phyloP scores from a whole-genome alignment of 2,329 filamentous ascomycete genomes.

The Venturia carpophila region DNA sequence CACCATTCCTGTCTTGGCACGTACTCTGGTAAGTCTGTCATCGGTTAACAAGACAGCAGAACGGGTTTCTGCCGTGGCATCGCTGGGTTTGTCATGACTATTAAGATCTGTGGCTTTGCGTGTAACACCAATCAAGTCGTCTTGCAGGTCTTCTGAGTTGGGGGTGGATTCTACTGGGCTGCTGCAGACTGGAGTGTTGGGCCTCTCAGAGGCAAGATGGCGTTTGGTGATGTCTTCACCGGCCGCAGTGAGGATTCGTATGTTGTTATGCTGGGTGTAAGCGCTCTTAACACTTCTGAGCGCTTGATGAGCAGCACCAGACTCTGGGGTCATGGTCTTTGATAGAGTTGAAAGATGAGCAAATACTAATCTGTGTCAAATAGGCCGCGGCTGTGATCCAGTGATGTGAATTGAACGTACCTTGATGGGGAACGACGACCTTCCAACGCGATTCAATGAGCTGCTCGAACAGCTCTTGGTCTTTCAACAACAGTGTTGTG shows the following conservation, averaged over 20 bases:
- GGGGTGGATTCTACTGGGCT: neutral
- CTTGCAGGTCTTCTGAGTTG: neutral
- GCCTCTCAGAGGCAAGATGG: neutral
- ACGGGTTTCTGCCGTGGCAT: neutral
- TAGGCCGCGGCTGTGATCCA: too few relatives aligned
- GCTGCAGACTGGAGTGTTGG: neutral
- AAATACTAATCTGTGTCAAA: too few relatives aligned
- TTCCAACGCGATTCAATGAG: conserved; percentile 4
- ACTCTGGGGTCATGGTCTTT: neutral
- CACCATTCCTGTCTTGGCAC: neutral
- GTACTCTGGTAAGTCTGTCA: neutral
- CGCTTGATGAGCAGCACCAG: neutral
- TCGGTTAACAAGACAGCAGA: conserved; percentile 14
- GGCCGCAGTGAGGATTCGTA: conserved; percentile 5
- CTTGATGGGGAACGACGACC: conserved; percentile 13
- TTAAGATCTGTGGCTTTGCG: neutral
- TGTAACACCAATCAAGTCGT: conserved; percentile 13
- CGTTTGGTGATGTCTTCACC: conserved; percentile 13
- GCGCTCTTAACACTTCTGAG: neutral
- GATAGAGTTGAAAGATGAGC: neutral
- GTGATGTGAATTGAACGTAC: neutral
- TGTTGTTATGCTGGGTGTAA: neutral
- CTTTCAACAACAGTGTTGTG: conserved; percentile 1
- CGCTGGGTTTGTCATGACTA: neutral
- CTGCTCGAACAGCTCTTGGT: conserved; percentile 5